Evolutionary conservation across 2,329 filamentous ascomycete species (phyloP).

Genomic region (Thielaviopsis punctulata): DNA sequence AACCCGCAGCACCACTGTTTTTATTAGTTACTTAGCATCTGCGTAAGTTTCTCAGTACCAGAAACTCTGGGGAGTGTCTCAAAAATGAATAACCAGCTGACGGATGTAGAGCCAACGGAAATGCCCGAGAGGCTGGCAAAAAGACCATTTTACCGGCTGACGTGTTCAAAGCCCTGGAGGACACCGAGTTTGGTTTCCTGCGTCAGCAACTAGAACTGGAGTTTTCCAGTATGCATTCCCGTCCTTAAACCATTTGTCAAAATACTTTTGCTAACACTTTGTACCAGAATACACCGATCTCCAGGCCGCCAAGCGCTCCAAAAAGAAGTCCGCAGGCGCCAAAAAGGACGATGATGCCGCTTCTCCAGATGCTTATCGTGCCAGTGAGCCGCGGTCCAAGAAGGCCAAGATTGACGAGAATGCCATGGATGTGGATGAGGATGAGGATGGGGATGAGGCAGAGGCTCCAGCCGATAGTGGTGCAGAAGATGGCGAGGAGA

Average conservation of each 20-base stretch:
- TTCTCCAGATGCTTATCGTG: slow-evolving; percentile 19
- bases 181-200: slow-evolving; percentile 60
- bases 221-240: slow-evolving; percentile 44
- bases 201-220: slow-evolving; percentile 53
- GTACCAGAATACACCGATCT: slow-evolving; percentile 52
- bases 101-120: slow-evolving; percentile 50
- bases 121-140: slow-evolving; percentile 47
- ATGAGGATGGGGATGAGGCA: slow-evolving; percentile 22
- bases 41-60: slow-evolving; percentile 36
- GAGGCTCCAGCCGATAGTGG: slow-evolving; percentile 22
- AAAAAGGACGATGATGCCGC: slow-evolving; percentile 35
- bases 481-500: slow-evolving; percentile 28
- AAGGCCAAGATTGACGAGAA: slow-evolving; percentile 30
- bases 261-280: background rate
- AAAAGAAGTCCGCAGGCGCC: slow-evolving; percentile 49
- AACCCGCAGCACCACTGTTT: slow-evolving; percentile 67
- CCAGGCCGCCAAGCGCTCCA: slow-evolving; percentile 57
- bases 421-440: slow-evolving; percentile 19
- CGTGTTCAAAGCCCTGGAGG: slow-evolving; percentile 61
- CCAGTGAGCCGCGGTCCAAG: slow-evolving; percentile 19
- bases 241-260: background rate
- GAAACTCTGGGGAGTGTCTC: background rate
- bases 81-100: background rate
- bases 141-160: slow-evolving; percentile 65
- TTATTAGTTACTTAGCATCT: slow-evolving; percentile 62